phyloP scores from a whole-genome alignment of 2,329 filamentous ascomycete genomes.

The Whalleya microplaca region DNA sequence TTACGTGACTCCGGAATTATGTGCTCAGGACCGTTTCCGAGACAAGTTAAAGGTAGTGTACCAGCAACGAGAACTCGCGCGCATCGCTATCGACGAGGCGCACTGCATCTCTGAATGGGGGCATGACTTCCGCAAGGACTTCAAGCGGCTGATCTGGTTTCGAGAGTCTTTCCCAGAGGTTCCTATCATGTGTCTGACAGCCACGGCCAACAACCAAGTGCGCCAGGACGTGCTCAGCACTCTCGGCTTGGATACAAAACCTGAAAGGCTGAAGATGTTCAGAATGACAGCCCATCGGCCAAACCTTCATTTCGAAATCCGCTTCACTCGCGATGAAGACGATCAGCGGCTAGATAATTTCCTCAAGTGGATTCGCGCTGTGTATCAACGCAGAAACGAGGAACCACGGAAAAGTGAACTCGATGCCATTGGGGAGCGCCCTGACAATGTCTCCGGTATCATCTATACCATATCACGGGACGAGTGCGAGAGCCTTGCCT shows the following conservation, averaged over 20 bases:
- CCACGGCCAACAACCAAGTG: constrained; percentile 82
- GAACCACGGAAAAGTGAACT: constrained; percentile 65
- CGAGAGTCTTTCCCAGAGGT: constrained; percentile 79
- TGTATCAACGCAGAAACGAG: constrained; percentile 69
- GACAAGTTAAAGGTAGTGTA: constrained; percentile 74
- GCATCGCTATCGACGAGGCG: constrained; percentile 90
- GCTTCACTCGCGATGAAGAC: constrained; percentile 77
- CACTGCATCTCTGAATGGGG: constrained; percentile 99
- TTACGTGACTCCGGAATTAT: constrained; percentile 93
- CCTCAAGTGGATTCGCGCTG: constrained; percentile 73
- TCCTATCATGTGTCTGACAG: constrained; percentile 90
- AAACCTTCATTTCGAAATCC: constrained; percentile 89
- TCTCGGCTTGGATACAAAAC: constrained; percentile 65
- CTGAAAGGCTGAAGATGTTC: constrained; percentile 70
- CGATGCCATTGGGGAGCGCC: constrained; percentile 53
- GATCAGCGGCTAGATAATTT: constrained; percentile 76
- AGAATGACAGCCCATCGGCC: constrained; percentile 81
- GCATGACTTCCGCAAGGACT: constrained; percentile 93
- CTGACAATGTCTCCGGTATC: constrained; percentile 72
- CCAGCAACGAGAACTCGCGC: constrained; percentile 79
- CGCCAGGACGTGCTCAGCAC: constrained; percentile 80
- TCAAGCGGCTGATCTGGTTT: constrained; percentile 87
- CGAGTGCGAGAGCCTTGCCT: constrained; percentile 73
- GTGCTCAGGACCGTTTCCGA: constrained; percentile 77
- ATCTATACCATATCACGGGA: constrained; percentile 78